Evolutionary conservation across 2,329 filamentous ascomycete species (phyloP).

Genomic region (Sporothrix brunneoviolacea): DNA sequence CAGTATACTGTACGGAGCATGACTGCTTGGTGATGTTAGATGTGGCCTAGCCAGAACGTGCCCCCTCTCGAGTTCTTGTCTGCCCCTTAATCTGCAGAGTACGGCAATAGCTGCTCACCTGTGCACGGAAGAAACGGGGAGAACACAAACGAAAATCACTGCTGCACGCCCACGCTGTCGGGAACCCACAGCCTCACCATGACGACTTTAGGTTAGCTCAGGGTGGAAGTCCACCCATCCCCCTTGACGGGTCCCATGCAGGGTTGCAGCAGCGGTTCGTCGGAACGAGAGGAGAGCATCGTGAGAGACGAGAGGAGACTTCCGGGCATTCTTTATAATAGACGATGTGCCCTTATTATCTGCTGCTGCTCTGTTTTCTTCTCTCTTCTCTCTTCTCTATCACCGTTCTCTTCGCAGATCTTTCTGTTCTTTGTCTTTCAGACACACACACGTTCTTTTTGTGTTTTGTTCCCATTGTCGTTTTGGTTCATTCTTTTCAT

Average conservation of each 20-base stretch:
- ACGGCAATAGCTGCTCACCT: neutral
- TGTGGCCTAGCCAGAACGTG: neutral
- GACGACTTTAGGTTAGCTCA: neutral
- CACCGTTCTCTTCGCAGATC: neutral
- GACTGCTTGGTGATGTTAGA: too few relatives aligned
- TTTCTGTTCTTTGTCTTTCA: neutral
- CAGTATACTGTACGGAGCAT: too few relatives aligned
- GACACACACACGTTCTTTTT: constrained; percentile 4
- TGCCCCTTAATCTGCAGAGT: constrained; percentile 2
- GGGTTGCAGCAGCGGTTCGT: neutral
- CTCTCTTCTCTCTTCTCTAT: neutral
- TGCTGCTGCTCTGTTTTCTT: neutral
- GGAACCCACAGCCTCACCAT: neutral
- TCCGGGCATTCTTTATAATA: neutral
- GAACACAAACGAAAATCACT: neutral
- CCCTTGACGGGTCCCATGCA: too few relatives aligned
- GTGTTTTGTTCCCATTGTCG: neutral
- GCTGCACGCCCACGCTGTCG: neutral
- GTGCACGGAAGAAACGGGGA: neutral
- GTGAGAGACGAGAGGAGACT: neutral
- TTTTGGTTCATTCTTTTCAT: neutral
- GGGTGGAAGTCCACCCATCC: neutral
- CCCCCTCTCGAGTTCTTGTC: too few relatives aligned
- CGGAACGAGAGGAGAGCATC: too few relatives aligned
- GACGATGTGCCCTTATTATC: too few relatives aligned